phyloP scores from a whole-genome alignment of 257 asterid species.

The Lavandula angustifolia region DNA sequence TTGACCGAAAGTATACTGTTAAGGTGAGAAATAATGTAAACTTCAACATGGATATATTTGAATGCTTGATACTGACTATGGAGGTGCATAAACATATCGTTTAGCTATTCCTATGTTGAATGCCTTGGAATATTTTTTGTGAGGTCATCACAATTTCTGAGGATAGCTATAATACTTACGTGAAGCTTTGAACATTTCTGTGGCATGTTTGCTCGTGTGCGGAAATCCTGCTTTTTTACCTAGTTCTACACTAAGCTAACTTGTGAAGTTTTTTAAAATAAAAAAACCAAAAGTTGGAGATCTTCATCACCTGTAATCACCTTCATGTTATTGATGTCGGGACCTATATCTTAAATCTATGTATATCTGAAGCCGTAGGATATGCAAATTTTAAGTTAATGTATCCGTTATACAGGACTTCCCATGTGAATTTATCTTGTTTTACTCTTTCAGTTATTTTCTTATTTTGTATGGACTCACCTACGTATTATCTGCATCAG shows the following conservation, averaged over 20 bases:
- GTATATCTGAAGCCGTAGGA: slow-evolving; percentile 10
- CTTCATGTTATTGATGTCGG: not conserved
- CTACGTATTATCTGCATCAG: slow-evolving; percentile 46
- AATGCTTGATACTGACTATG: slow-evolving; percentile 21
- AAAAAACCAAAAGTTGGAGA: slow-evolving; percentile 1
- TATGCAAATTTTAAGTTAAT: slow-evolving; percentile 1
- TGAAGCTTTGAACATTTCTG: slow-evolving; percentile 10
- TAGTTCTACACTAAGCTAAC: slow-evolving; percentile 13
- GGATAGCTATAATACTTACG: not conserved
- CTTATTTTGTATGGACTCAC: slow-evolving; percentile 11
- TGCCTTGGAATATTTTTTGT: not conserved
- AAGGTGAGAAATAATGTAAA: slow-evolving; percentile 55
- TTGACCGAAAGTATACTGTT: slow-evolving; percentile 86
- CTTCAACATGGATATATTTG: slow-evolving; percentile 21
- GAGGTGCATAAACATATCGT: slow-evolving; percentile 1
- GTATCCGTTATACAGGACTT: slow-evolving; percentile 14
- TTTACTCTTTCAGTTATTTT: slow-evolving; percentile 17
- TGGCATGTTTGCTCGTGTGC: not conserved
- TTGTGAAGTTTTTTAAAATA: slow-evolving; percentile 10
- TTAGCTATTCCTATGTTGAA: slow-evolving; percentile 2
- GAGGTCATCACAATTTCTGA: slow-evolving; percentile 11
- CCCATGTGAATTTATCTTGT: slow-evolving; percentile 3
- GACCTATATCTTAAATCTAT: not conserved
- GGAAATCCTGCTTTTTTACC: not conserved
- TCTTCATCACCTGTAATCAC: slow-evolving; percentile 17